Percentiles rank a stretch among this genome's conserved stretches.
Evolutionary conservation across 495 filamentous ascomycete species (phyloP).

Genomic region (Penicillium angulare): DNA sequence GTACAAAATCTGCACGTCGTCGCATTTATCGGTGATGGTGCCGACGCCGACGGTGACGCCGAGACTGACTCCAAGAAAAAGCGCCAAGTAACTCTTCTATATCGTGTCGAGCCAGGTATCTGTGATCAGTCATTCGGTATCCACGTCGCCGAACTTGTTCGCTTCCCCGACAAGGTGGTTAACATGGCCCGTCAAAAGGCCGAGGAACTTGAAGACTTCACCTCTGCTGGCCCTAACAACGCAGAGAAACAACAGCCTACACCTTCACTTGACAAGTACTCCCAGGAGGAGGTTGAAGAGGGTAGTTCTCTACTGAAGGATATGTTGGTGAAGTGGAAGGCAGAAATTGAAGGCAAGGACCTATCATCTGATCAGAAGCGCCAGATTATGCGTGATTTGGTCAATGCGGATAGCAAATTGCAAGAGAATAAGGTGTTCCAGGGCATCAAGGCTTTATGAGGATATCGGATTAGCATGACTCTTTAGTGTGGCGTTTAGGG

Average conservation of each 20-base stretch:
- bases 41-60: conserved; percentile 19
- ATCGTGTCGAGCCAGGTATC: conserved; percentile 92
- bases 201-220: conserved; percentile 96
- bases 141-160: conserved; percentile 94
- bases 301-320: conserved; percentile 86
- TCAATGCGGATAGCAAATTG: conserved; percentile 67
- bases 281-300: conserved; percentile 84
- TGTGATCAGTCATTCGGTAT: conserved; percentile 98
- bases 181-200: conserved; percentile 98
- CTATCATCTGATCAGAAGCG: conserved; percentile 79
- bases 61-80: conserved; percentile 51
- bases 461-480: not conserved
- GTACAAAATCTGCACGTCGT: conserved; percentile 95
- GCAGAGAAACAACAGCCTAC: conserved; percentile 51
- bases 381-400: conserved; percentile 72
- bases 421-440: conserved; percentile 85
- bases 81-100: conserved; percentile 90
- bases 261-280: conserved; percentile 53
- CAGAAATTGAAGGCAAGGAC: conserved; percentile 61
- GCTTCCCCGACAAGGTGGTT: conserved; percentile 97
- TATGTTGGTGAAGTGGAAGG: conserved; percentile 85
- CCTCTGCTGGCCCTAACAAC: conserved; percentile 56
- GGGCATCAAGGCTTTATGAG: conserved; percentile 74
- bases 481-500: conserved; percentile 16
- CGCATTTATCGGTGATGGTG: conserved; percentile 77